A percentile compares a stretch with the other conserved stretches of the same genome.
Conservation (phyloP, 2,329 filamentous ascomycete genomes). For the Diaporthe amygdali region DNA sequence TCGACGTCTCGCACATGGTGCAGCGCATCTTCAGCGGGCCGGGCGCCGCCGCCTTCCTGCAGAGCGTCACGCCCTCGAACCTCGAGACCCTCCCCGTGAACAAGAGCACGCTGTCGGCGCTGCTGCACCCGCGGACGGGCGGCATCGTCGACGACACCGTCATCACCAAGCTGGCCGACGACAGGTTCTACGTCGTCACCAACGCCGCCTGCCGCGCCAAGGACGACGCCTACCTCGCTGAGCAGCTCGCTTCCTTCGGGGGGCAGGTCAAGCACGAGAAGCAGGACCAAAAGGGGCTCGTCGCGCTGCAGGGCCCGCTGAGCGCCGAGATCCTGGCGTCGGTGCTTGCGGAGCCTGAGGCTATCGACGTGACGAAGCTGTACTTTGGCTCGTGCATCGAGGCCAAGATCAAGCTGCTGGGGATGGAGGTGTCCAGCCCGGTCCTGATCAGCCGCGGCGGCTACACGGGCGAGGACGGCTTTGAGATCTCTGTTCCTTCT, state of each 20-base stretch:
- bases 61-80: constrained; percentile 81
- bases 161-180: constrained; percentile 77
- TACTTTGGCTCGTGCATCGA: constrained; percentile 82
- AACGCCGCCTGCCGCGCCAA: constrained; percentile 93
- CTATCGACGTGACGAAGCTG: constrained; percentile 66
- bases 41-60: constrained; percentile 80
- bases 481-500: constrained; percentile 87
- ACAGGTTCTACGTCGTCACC: constrained; percentile 90
- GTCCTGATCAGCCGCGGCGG: constrained; percentile 85
- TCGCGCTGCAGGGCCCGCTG: constrained; percentile 89
- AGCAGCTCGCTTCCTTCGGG: constrained; percentile 64
- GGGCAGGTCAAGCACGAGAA: constrained; percentile 44
- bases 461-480: constrained; percentile 98
- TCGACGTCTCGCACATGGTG: constrained; percentile 97
- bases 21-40: constrained; percentile 86
- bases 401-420: constrained; percentile 67
- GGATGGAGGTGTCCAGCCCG: constrained; percentile 50
- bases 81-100: constrained; percentile 68
- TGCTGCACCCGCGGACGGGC: constrained; percentile 80
- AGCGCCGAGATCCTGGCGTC: constrained; percentile 71
- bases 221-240: constrained; percentile 77
- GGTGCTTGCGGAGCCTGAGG: constrained; percentile 60
- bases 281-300: constrained; percentile 74
- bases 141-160: constrained; percentile 96
- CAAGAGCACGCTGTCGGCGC: constrained; percentile 81